These are phyloP conservation scores for Lonicera japonica DNA, from an alignment of 129 eudicot species.

Conservation along the genomic window DNA sequence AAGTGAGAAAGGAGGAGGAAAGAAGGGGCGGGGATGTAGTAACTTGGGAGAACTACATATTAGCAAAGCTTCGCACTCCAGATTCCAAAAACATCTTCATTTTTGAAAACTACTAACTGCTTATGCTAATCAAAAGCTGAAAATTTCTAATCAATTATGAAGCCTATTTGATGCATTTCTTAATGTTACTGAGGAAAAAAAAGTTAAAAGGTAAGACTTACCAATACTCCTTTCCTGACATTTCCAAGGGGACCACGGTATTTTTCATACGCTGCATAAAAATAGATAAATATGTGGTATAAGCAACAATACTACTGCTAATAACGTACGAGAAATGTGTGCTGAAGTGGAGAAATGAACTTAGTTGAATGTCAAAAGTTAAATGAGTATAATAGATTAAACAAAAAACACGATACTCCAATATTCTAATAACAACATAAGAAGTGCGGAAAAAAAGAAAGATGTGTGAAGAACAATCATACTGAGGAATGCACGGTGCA, in stretches of 20 bases:
- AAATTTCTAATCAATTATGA: not conserved
- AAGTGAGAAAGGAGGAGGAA: no score
- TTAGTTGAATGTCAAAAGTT: not conserved
- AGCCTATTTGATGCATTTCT: not conserved
- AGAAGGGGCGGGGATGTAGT: no score
- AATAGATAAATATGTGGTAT: not conserved
- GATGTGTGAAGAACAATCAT: conserved; percentile 18
- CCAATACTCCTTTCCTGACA: conserved; percentile 95
- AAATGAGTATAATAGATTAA: no score
- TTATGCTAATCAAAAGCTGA: no score
- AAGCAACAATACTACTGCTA: not conserved
- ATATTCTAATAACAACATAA: no score
- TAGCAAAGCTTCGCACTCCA: no score
- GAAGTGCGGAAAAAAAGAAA: not conserved
- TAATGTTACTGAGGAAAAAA: not conserved
- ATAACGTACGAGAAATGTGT: not conserved
- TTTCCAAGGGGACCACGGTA: conserved; percentile 92
- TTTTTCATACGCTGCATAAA: conserved; percentile 70
- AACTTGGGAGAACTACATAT: no score
- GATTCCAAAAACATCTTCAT: no score
- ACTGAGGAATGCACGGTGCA: conserved; percentile 97
- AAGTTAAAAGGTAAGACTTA: conserved; percentile 21
- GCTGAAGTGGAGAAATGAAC: no score
- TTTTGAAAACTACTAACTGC: no score
- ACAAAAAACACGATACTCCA: not conserved